Percentiles rank a stretch among this genome's conserved stretches.
phyloP scores from a whole-genome alignment of 1,284 basidiomycete genomes.

The Ganoderma sinense region DNA sequence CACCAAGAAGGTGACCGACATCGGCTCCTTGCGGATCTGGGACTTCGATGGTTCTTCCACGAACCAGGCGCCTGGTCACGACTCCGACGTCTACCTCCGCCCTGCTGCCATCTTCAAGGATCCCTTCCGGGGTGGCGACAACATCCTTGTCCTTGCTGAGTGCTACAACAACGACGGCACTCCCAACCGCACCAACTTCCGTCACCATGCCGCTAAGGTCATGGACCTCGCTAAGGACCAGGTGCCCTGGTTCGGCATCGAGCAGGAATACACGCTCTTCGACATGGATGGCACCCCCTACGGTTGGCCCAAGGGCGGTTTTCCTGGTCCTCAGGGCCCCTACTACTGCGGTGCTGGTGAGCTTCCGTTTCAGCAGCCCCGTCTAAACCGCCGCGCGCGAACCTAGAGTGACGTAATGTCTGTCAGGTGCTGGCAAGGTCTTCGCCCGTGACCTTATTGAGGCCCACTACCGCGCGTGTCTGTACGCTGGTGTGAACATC shows the following conservation, averaged over 20 bases:
- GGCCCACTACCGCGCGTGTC: slow-evolving; percentile 97
- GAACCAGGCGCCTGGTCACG: slow-evolving; percentile 92
- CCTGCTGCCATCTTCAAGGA: slow-evolving; percentile 98
- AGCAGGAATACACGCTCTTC: slow-evolving; percentile 99
- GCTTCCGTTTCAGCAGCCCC: slow-evolving; percentile 46
- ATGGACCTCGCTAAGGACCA: slow-evolving; percentile 90
- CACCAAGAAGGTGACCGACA: slow-evolving; percentile 84
- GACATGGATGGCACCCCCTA: slow-evolving; percentile 91
- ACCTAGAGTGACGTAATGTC: slow-evolving; percentile 18
- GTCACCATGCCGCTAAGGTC: slow-evolving; percentile 89
- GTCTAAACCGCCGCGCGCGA: slow-evolving; percentile 9
- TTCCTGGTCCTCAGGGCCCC: slow-evolving; percentile 99
- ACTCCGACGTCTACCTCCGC: slow-evolving; percentile 98
- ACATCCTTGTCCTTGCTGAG: slow-evolving; percentile 96
- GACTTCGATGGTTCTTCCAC: slow-evolving; percentile 99
- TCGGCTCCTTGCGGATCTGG: slow-evolving; percentile 92
- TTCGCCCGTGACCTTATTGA: slow-evolving; percentile 99
- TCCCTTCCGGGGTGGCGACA: slow-evolving; percentile 98
- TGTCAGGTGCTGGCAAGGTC: slow-evolving; percentile 90
- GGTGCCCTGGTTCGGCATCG: slow-evolving; percentile 97
- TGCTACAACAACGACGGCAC: slow-evolving; percentile 99
- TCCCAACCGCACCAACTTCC: slow-evolving; percentile 97
- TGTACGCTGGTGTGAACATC: slow-evolving; percentile 98
- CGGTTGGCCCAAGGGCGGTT: slow-evolving; percentile 99
- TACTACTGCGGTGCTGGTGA: slow-evolving; percentile 99